Percentiles rank a stretch among this genome's conserved stretches.
phyloP scores from a whole-genome alignment of 116 monocot species.

The Cymodocea nodosa region DNA sequence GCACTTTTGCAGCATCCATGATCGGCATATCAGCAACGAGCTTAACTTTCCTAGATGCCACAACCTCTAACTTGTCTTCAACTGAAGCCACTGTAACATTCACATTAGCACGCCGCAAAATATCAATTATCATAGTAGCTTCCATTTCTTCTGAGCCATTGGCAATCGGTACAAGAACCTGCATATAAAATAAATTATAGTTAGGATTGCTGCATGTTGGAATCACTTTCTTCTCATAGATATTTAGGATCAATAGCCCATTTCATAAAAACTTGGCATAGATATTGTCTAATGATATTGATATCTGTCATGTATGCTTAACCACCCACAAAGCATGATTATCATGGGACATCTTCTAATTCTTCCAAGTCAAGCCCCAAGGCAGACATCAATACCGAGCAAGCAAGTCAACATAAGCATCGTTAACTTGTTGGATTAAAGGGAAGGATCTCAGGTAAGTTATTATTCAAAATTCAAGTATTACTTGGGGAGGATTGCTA shows the following conservation, averaged over 20 bases:
- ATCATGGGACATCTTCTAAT: no score
- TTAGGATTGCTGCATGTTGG: neutral
- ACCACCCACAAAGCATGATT: no score
- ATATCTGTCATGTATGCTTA: no score
- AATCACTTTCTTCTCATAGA: no score
- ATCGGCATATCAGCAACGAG: conserved; percentile 55
- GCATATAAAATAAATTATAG: neutral
- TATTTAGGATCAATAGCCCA: no score
- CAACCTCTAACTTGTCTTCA: conserved; percentile 53
- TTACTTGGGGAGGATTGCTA: conserved; percentile 57
- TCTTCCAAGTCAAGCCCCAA: no score
- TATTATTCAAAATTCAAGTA: neutral
- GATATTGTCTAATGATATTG: no score
- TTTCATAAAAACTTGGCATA: no score
- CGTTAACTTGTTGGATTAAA: neutral
- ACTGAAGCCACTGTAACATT: conserved; percentile 55
- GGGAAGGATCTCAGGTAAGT: neutral
- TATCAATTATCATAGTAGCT: conserved; percentile 69
- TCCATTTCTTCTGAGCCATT: conserved; percentile 85
- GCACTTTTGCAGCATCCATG: conserved; percentile 38
- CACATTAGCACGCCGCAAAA: conserved; percentile 49
- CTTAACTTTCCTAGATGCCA: conserved; percentile 75
- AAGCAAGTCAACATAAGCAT: no score
- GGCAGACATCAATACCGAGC: no score
- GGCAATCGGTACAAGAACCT: conserved; percentile 86